Conservation (phyloP, 768 basidiomycete species). For the Ramaria sp. region DNA sequence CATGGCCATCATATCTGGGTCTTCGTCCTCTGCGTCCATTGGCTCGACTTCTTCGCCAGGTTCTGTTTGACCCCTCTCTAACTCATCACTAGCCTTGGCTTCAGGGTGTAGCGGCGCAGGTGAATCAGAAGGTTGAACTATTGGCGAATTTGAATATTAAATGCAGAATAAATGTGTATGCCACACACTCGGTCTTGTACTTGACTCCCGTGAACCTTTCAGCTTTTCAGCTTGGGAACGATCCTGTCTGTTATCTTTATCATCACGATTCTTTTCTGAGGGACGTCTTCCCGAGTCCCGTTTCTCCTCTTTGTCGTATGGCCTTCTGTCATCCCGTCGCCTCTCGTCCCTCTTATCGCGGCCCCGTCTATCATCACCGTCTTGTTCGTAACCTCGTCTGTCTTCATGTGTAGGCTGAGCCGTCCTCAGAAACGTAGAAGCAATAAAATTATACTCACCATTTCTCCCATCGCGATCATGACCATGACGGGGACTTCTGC, state of each 20-base stretch:
- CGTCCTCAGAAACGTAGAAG: neutral
- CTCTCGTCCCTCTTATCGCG: slow-evolving; percentile 10
- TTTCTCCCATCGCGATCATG: slow-evolving; percentile 2
- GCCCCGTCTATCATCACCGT: slow-evolving; percentile 1
- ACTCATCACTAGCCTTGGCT: slow-evolving; percentile 23
- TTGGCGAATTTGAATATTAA: slow-evolving; percentile 3
- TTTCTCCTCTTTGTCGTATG: slow-evolving; percentile 19
- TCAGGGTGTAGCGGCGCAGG: slow-evolving; percentile 8
- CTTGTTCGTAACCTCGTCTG: neutral
- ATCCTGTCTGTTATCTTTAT: slow-evolving; percentile 26
- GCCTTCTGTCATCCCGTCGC: slow-evolving; percentile 9
- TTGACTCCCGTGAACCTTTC: slow-evolving; percentile 11
- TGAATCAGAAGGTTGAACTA: neutral
- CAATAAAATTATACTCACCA: neutral
- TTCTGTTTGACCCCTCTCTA: slow-evolving; percentile 37
- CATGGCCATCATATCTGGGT: slow-evolving; percentile 74
- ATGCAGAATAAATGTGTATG: neutral
- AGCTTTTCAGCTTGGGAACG: slow-evolving; percentile 19
- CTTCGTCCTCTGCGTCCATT: slow-evolving; percentile 46
- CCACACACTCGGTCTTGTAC: neutral
- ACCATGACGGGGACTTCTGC: slow-evolving; percentile 13
- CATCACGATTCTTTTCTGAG: slow-evolving; percentile 25
- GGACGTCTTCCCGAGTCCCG: slow-evolving; percentile 26
- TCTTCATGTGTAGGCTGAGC: slow-evolving; percentile 6
- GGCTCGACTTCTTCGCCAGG: slow-evolving; percentile 28